phyloP scores from a whole-genome alignment of 2,329 filamentous ascomycete genomes.

The Ophiostoma triangulosporum region DNA sequence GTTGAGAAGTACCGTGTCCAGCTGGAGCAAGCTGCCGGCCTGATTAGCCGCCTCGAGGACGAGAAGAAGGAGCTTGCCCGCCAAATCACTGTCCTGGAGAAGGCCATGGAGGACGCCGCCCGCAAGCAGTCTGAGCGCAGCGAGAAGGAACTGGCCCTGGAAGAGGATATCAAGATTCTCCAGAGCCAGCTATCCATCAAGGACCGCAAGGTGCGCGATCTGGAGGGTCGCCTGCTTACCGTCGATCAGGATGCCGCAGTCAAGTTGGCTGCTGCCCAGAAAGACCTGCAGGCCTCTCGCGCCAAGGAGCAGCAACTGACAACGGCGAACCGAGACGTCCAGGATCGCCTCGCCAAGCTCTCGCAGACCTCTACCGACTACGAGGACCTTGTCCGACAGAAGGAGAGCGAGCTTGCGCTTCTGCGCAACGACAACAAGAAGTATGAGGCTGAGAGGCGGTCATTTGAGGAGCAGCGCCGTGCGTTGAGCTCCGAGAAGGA shows the following conservation, averaged over 20 bases:
- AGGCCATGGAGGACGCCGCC: slow-evolving; percentile 56
- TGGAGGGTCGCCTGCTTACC: slow-evolving; percentile 72
- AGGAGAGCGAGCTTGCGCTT: slow-evolving; percentile 83
- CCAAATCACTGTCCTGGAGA: slow-evolving; percentile 56
- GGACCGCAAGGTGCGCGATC: slow-evolving; percentile 76
- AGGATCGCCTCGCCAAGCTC: slow-evolving; percentile 73
- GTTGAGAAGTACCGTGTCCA: slow-evolving; percentile 66
- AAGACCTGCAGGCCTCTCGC: slow-evolving; percentile 63
- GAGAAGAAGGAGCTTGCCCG: slow-evolving; percentile 67
- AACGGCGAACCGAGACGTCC: slow-evolving; percentile 69
- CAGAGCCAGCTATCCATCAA: slow-evolving; percentile 81
- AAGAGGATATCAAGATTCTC: slow-evolving; percentile 78
- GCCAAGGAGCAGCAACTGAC: slow-evolving; percentile 62
- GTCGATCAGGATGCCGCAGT: slow-evolving; percentile 81
- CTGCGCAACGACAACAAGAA: slow-evolving; percentile 75
- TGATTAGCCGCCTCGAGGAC: slow-evolving; percentile 73
- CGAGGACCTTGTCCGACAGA: slow-evolving; percentile 82
- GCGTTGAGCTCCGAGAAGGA: slow-evolving; percentile 63
- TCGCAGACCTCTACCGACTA: slow-evolving; percentile 89
- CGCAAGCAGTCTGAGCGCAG: slow-evolving; percentile 58
- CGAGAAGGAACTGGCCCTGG: slow-evolving; percentile 60
- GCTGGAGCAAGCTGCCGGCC: slow-evolving; percentile 77
- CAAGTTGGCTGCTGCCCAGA: slow-evolving; percentile 63
- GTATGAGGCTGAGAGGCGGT: slow-evolving; percentile 65
- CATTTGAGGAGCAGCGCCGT: slow-evolving; percentile 66